Evolutionary conservation across 352 stramenopile species (phyloP), one percentile per base, ranked within the genome.

Genomic region (Phytophthora ramorum): DNA sequence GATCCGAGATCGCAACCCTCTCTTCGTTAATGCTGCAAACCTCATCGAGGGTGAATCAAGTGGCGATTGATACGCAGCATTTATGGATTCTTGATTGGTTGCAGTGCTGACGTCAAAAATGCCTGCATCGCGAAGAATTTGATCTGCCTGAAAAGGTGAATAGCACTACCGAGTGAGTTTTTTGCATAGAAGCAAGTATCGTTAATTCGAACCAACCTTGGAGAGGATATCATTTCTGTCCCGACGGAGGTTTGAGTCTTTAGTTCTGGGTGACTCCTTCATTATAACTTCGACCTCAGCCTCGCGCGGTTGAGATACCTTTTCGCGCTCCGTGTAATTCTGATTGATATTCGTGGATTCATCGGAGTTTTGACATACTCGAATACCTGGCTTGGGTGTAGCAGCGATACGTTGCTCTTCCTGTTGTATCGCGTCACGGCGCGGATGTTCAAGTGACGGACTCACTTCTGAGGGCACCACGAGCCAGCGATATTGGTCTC

Each of bases 71-170:
- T 64, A 66, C 22, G 37, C 35, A 1, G 41, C 12, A 24, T 52
- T 20, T 12, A 49, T 63, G 1, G 34, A 13, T 12, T 66, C 51
- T 43, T 65, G 61, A 28, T 58, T 71, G 28, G 22, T 65, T 12
- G 19, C 17, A 17, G 56, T 38, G 4, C 65, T 58, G 17, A 58
- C 20, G 26, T 66, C 47, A 43, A 76, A 74, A 32, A 83, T 70
- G 1, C 78, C 78, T 51, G 75, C 78, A 20, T 76, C 57, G 1
- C 75, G 75, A 20, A 86, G 44, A 60, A 86, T 86, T 12, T 79
- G 73, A 41, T 86, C 78, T 5, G 75, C 75, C 78, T 86, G 30
- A 7, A 37, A 30, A 26, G 44, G 34, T 2, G 13, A 45, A 7
- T 12, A 61, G 2, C 34, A n/a, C 7, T 17, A 12, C 16, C 37